Evolutionary conservation across 129 eudicot genomes (phyloP).

Genomic region (Chrysanthemum lavandulifolium): DNA sequence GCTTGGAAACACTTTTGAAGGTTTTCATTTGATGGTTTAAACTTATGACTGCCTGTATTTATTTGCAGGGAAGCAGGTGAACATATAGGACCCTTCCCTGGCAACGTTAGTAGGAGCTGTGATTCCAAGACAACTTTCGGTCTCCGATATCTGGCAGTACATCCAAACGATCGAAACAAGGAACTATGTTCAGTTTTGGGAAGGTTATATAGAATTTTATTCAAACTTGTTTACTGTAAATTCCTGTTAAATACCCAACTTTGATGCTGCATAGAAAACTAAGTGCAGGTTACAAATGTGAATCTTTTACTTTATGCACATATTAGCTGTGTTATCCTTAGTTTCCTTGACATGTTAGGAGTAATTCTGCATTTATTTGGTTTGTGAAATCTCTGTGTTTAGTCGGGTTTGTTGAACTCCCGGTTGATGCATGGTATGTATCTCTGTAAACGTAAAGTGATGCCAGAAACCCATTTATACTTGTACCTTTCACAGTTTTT

Average conservation of each 20-base stretch:
- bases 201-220: not conserved
- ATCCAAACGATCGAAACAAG: conserved; percentile 15
- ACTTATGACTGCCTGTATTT: not conserved
- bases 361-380: not conserved
- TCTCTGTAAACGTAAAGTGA: not conserved
- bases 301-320: conserved; percentile 15
- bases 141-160: not conserved
- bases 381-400: conserved; percentile 1
- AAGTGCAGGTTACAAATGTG: not conserved
- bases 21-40: not conserved
- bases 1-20: not conserved
- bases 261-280: conserved; percentile 5
- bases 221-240: conserved; percentile 14
- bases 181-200: conserved; percentile 5
- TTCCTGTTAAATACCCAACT: conserved; percentile 6
- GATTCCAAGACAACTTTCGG: not conserved
- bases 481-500: not conserved
- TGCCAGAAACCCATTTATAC: not conserved
- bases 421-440: not conserved
- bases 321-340: not conserved
- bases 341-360: not conserved
- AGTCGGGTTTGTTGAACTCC: not conserved
- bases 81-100: not conserved
- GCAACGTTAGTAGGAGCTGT: conserved; percentile 6
- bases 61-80: conserved; percentile 17